Percentiles rank a stretch among this genome's conserved stretches.
phyloP scores from a whole-genome alignment of 495 filamentous ascomycete genomes.

The Xylaria longipes region DNA sequence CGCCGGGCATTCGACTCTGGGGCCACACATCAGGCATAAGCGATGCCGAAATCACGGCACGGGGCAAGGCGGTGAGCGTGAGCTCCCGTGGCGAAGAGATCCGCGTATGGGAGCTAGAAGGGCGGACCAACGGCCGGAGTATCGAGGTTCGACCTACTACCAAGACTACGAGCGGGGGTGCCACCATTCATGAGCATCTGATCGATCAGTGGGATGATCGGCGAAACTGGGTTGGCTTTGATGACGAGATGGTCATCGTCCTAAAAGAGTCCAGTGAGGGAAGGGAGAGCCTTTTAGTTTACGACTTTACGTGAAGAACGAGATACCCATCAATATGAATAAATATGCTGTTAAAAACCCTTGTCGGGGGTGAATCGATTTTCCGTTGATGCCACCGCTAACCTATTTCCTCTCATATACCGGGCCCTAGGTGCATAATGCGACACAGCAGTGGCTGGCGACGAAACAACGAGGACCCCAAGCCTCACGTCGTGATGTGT shows the following conservation, averaged over 20 bases:
- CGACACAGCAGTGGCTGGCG: not conserved
- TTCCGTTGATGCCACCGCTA: not conserved
- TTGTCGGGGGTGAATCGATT: not conserved
- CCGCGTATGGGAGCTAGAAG: conserved; percentile 93
- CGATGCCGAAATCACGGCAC: conserved; percentile 81
- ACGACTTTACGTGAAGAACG: conserved; percentile 78
- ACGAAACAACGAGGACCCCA: not conserved
- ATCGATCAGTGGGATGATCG: conserved; percentile 42
- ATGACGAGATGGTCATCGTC: conserved; percentile 91
- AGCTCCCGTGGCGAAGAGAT: conserved; percentile 83
- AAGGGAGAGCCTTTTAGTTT: conserved; percentile 78
- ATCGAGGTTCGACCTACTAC: conserved; percentile 53
- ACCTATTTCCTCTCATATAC: not conserved
- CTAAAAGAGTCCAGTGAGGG: conserved; percentile 72
- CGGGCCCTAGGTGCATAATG: not conserved
- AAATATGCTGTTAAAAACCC: not conserved
- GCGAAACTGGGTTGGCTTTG: conserved; percentile 81
- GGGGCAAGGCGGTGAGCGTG: conserved; percentile 91
- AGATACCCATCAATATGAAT: conserved; percentile 17
- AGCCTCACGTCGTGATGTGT: not conserved
- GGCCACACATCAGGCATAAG: conserved; percentile 94
- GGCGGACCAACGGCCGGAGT: conserved; percentile 57
- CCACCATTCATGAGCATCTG: conserved; percentile 24
- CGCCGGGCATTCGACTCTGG: conserved; percentile 80
- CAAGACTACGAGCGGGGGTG: conserved; percentile 31